Evolutionary conservation across 768 basidiomycete species (phyloP).

Genomic region (Neoboletus brunneissimus): DNA sequence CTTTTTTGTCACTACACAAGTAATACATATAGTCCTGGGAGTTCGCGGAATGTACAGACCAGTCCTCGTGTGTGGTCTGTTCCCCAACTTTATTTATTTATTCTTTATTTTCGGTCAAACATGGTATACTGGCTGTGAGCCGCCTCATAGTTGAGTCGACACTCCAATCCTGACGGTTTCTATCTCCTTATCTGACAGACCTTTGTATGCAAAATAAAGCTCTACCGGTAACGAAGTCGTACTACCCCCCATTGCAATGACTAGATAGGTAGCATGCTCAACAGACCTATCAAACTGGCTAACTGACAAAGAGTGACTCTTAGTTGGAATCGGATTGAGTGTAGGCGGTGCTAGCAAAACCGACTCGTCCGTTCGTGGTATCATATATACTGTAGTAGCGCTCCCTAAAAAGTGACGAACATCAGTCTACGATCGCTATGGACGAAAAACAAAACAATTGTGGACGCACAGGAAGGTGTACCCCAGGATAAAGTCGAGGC

Average conservation of each 20-base stretch:
- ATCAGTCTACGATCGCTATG: neutral
- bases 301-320: neutral
- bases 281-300: constrained; percentile 3
- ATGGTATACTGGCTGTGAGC: too few species aligned
- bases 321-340: constrained; percentile 25
- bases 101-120: too few species aligned
- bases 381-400: constrained; percentile 46
- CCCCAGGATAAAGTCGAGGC: constrained; percentile 21
- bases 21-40: too few species aligned
- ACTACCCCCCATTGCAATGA: neutral
- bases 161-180: neutral
- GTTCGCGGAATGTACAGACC: too few species aligned
- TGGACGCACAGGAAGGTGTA: constrained; percentile 14
- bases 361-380: constrained; percentile 36
- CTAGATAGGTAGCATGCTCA: constrained; percentile 29
- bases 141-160: too few species aligned
- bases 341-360: constrained; percentile 39
- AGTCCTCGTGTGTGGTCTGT: too few species aligned
- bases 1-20: too few species aligned
- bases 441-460: neutral
- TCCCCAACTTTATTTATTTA: too few species aligned
- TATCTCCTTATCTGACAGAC: too few species aligned
- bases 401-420: constrained; percentile 21
- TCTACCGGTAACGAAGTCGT: constrained; percentile 17
- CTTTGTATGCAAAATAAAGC: neutral